Base-by-base conservation (phyloP, 805 yeast species). In the Wickerhamiella kurtzmanii region DNA sequence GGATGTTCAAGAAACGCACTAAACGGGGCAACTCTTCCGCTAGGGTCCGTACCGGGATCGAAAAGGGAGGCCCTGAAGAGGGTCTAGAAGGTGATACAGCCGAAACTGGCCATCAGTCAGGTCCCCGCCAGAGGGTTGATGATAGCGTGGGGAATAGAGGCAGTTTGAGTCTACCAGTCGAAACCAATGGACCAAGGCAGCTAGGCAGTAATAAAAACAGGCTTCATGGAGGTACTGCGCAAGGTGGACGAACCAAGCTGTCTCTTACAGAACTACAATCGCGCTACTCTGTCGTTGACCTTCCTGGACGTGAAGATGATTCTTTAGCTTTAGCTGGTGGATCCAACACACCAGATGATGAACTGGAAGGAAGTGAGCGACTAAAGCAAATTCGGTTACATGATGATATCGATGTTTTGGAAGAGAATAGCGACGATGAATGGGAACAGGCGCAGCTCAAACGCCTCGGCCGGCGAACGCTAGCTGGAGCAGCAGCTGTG, bases 1-100 rank as follows among this genome's bases (percentile, higher is more conserved):
- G 43, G 37, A 51, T 51, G 54, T 51, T 51, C 45, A 51, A 47
- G 37, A 49, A 47, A 35, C 48, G 54, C 4, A n/a, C 41, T 18
- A 51, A 49, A 21, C 50, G 48, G 4, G 35, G 17, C 16, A 17
- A 19, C n/a, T 8, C 36, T 11, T 35, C 40, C 2, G 8, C 32
- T n/a, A n/a, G n/a, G n/a, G n/a, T n/a, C n/a, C n/a, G n/a, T n/a
- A n/a, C n/a, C n/a, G n/a, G n/a, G n/a, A n/a, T n/a, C n/a, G n/a
- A n/a, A n/a, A n/a, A n/a, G n/a, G n/a, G n/a, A n/a, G n/a, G n/a
- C n/a, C n/a, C n/a, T n/a, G n/a, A n/a, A n/a, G n/a, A n/a, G n/a
- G n/a, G n/a, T n/a, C n/a, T n/a, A n/a, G n/a, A n/a, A n/a, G n/a
- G n/a, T n/a, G n/a, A n/a, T n/a, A n/a, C n/a, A n/a, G n/a, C n/a